Conservation (phyloP, 352 stramenopile species). For the Phytopythium ostracodes region DNA sequence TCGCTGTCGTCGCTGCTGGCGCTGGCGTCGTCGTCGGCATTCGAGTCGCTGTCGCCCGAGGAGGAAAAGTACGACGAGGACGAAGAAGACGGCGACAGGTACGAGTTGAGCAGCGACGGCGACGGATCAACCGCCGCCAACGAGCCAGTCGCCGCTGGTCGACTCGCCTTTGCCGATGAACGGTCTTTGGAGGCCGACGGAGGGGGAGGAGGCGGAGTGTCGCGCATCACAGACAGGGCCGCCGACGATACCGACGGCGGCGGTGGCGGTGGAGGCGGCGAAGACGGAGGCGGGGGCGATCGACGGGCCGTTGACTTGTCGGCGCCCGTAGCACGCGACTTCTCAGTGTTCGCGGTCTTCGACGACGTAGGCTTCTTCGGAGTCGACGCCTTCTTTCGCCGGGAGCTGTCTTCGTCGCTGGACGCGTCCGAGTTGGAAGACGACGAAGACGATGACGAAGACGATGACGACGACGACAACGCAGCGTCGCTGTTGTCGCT, state of each 20-base stretch:
- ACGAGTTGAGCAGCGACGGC: conserved; percentile 46
- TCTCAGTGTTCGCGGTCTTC: conserved; percentile 9
- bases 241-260: conserved; percentile 15
- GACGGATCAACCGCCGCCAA: conserved; percentile 6
- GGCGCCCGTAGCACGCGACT: not conserved
- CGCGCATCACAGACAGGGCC: not conserved
- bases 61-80: conserved; percentile 83
- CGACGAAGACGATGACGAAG: conserved; percentile 28
- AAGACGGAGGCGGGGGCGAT: conserved; percentile 15
- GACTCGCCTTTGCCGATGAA: not conserved
- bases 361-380: not conserved
- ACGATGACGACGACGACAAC: conserved; percentile 8
- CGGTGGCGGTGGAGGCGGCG: conserved; percentile 18
- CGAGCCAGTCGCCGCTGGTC: not conserved
- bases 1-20: conserved; percentile 42
- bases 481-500: conserved; percentile 21
- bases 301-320: not conserved
- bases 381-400: conserved; percentile 4
- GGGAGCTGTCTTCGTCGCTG: conserved; percentile 15
- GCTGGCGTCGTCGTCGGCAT: conserved; percentile 13
- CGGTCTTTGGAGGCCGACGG: conserved; percentile 13
- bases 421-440: conserved; percentile 35
- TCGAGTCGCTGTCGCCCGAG: conserved; percentile 40
- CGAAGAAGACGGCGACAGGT: conserved; percentile 61
- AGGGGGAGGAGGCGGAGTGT: conserved; percentile 13